phyloP scores from a whole-genome alignment of 2,329 filamentous ascomycete genomes.

The Verticillium albo-atrum region DNA sequence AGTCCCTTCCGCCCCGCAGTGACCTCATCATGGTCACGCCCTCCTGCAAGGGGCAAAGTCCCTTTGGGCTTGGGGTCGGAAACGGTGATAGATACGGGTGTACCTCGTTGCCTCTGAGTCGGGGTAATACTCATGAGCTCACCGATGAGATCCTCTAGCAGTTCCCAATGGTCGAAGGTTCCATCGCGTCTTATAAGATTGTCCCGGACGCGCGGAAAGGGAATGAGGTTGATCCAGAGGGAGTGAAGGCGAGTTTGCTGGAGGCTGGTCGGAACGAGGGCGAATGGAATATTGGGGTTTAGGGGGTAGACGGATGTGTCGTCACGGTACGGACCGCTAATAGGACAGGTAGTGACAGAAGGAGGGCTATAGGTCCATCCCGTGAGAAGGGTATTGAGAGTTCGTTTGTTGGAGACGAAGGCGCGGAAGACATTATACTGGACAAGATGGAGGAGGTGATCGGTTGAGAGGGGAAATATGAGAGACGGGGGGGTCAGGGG shows the following conservation, averaged over 20 bases:
- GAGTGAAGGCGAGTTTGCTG: constrained; percentile 3
- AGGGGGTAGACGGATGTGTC: constrained; percentile 5
- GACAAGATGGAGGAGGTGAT: constrained; percentile 6
- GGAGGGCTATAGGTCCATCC: background rate
- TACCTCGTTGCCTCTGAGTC: background rate
- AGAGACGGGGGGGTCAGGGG: background rate
- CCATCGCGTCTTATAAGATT: constrained; percentile 8
- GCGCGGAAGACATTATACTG: constrained; percentile 9
- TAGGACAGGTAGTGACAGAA: background rate
- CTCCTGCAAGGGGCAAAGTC: background rate
- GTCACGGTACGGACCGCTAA: constrained; percentile 3
- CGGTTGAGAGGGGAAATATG: constrained; percentile 3
- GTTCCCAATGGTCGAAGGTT: constrained; percentile 3
- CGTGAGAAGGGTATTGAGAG: constrained; percentile 4
- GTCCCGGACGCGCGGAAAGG: constrained; percentile 6
- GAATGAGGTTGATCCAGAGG: constrained; percentile 8
- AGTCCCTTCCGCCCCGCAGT: constrained; percentile 10
- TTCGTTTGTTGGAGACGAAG: constrained; percentile 1
- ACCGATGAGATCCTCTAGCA: constrained; percentile 6
- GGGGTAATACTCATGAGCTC: constrained; percentile 1
- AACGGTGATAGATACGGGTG: background rate
- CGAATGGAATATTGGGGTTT: constrained; percentile 7
- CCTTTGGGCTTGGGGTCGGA: background rate
- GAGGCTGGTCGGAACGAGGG: constrained; percentile 1
- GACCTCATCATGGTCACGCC: background rate